Evolutionary conservation across 2,329 filamentous ascomycete species (phyloP).

Genomic region (Colletotrichum falcatum): DNA sequence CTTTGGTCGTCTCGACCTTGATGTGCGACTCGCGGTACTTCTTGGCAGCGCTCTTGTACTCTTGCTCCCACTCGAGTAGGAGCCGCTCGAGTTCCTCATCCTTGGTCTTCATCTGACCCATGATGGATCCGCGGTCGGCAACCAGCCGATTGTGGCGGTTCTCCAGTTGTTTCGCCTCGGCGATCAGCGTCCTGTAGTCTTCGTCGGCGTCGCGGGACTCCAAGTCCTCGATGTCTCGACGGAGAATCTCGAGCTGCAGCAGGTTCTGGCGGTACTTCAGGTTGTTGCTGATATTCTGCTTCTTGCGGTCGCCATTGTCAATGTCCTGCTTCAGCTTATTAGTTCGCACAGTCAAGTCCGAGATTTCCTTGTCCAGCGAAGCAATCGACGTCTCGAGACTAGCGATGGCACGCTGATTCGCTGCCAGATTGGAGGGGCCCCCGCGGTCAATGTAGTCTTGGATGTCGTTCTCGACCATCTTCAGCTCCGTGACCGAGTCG

Average conservation of each 20-base stretch:
- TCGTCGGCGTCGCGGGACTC: constrained; percentile 84
- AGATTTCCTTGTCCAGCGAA: constrained; percentile 75
- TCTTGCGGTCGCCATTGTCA: constrained; percentile 83
- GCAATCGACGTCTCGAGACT: constrained; percentile 74
- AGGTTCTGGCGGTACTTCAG: constrained; percentile 84
- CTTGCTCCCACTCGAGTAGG: constrained; percentile 83
- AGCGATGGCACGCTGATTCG: constrained; percentile 77
- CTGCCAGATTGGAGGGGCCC: constrained; percentile 77
- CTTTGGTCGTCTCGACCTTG: constrained; percentile 90
- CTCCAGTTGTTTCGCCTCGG: constrained; percentile 76
- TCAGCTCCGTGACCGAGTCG: constrained; percentile 81
- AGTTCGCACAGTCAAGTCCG: constrained; percentile 73
- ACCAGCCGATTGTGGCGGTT: constrained; percentile 75
- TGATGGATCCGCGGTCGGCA: constrained; percentile 78
- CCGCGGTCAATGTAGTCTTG: constrained; percentile 81
- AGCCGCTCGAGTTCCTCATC: constrained; percentile 82
- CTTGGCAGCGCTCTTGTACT: constrained; percentile 84
- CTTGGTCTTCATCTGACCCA: constrained; percentile 85
- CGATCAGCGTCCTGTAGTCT: constrained; percentile 80
- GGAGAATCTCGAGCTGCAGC: constrained; percentile 74
- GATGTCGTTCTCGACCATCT: constrained; percentile 81
- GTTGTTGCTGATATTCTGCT: constrained; percentile 90
- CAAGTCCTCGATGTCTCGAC: constrained; percentile 78
- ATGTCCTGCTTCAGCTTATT: constrained; percentile 84
- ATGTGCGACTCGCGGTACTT: constrained; percentile 91